phyloP scores from a whole-genome alignment of 306 rosid genomes.

The Prosopis cineraria region DNA sequence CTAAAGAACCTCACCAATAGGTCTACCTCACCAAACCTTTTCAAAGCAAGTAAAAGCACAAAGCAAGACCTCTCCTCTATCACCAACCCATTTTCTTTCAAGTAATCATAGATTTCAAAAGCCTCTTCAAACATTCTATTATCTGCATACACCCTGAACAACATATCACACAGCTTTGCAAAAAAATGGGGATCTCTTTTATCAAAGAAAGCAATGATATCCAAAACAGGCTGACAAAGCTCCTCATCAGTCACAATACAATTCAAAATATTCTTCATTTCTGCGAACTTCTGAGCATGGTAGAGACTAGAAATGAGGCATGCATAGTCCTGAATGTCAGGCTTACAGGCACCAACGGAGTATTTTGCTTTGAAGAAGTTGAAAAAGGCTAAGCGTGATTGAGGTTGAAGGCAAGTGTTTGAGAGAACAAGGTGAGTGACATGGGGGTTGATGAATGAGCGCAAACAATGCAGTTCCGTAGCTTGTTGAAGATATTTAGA shows the following conservation, averaged over 20 bases:
- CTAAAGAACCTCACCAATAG: constrained; percentile 51
- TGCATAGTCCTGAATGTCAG: constrained; percentile 63
- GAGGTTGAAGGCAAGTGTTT: constrained; percentile 47
- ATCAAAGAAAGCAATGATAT: constrained; percentile 45
- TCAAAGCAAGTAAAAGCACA: constrained; percentile 68
- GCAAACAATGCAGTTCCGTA: constrained; percentile 36
- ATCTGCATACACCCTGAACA: constrained; percentile 67
- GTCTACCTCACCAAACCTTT: constrained; percentile 47
- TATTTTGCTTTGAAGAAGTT: constrained; percentile 47
- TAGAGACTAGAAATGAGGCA: constrained; percentile 51
- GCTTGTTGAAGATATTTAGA: constrained; percentile 36
- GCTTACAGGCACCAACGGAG: constrained; percentile 37
- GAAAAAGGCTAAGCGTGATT: constrained; percentile 56
- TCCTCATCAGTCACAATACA: constrained; percentile 38
- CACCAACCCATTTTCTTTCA: constrained; percentile 41
- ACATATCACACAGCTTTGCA: constrained; percentile 68
- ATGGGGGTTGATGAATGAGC: constrained; percentile 50
- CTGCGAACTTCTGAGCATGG: constrained; percentile 50
- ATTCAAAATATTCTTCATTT: constrained; percentile 53
- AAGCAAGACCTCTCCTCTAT: constrained; percentile 85
- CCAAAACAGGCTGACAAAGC: constrained; percentile 26
- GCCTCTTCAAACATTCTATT: constrained; percentile 65
- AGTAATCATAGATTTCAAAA: constrained; percentile 55
- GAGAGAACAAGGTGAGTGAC: constrained; percentile 61
- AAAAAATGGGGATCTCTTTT: constrained; percentile 41